Percentiles rank a stretch among this genome's conserved stretches.
These are phyloP conservation scores for Ilex paraguariensis DNA, from an alignment of 305 asterid genomes.

Conservation along the genomic window DNA sequence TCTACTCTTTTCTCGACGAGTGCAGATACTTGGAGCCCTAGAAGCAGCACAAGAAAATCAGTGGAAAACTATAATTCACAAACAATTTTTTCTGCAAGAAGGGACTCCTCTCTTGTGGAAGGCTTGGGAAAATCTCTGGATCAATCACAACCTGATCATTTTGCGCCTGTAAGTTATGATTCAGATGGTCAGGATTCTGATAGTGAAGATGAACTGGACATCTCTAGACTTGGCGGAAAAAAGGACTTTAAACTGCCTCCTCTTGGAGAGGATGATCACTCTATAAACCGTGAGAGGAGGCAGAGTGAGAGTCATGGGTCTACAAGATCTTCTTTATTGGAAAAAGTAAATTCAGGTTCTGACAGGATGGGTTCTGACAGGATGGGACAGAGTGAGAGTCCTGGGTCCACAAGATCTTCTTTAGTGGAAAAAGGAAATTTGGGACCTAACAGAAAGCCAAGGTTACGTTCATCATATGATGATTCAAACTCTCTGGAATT, in stretches of 20 bases:
- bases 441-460: constrained; percentile 18
- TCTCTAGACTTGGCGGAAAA: constrained; percentile 11
- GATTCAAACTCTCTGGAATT: constrained; percentile 16
- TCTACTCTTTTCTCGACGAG: constrained; percentile 15
- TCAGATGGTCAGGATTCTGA: constrained; percentile 51
- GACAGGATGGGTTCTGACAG: too few species aligned
- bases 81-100: constrained; percentile 16
- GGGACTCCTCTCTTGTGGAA: constrained; percentile 30
- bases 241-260: constrained; percentile 20
- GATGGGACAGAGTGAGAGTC: too few species aligned
- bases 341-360: too few species aligned
- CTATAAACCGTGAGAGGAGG: not conserved
- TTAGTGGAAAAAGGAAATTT: constrained; percentile 10
- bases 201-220: constrained; percentile 32
- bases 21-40: constrained; percentile 30
- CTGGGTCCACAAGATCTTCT: constrained; percentile 22
- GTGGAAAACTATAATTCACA: constrained; percentile 21
- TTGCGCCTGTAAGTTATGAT: constrained; percentile 39
- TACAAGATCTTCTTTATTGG: not conserved
- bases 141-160: constrained; percentile 29
- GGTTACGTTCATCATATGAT: constrained; percentile 20
- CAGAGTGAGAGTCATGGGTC: not conserved
- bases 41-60: constrained; percentile 27
- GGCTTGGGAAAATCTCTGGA: constrained; percentile 17
- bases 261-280: constrained; percentile 12